A percentile compares a stretch with the other conserved stretches of the same genome.
Conservation (phyloP, 139 green algal species). For the Micractinium sp. region DNA sequence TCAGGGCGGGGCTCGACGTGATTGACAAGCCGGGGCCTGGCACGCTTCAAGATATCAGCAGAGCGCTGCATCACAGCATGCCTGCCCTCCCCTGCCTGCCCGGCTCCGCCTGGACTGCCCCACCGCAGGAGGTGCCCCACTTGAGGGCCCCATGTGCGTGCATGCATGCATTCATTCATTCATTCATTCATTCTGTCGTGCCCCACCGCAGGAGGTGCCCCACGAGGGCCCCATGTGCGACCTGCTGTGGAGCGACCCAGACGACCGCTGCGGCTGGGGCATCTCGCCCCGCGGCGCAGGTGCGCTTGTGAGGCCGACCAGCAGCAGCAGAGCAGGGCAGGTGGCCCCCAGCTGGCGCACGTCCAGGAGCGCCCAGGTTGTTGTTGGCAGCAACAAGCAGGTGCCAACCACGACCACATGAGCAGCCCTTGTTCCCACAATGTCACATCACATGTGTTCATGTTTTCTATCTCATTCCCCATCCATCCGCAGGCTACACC, state of each 20-base stretch:
- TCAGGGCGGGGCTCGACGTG: too few relatives aligned
- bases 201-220: slow-evolving; percentile 69
- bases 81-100: too few relatives aligned
- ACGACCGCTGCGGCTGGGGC: slow-evolving; percentile 97
- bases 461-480: neutral
- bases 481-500: slow-evolving; percentile 90
- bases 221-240: slow-evolving; percentile 99
- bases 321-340: too few relatives aligned
- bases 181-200: neutral
- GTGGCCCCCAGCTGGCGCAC: too few relatives aligned
- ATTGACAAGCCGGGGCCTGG: too few relatives aligned
- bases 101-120: too few relatives aligned
- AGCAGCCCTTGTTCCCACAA: neutral
- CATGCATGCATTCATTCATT: too few relatives aligned
- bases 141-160: neutral
- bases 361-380: neutral
- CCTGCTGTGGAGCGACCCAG: slow-evolving; percentile 97
- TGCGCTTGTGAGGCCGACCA: neutral
- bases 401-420: neutral
- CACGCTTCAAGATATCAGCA: too few relatives aligned
- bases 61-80: neutral
- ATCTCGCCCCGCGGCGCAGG: slow-evolving; percentile 90
- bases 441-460: too few relatives aligned
- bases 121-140: neutral
- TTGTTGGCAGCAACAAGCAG: neutral